phyloP scores from a whole-genome alignment of 129 eudicot genomes.

The Ambrosia trifida region DNA sequence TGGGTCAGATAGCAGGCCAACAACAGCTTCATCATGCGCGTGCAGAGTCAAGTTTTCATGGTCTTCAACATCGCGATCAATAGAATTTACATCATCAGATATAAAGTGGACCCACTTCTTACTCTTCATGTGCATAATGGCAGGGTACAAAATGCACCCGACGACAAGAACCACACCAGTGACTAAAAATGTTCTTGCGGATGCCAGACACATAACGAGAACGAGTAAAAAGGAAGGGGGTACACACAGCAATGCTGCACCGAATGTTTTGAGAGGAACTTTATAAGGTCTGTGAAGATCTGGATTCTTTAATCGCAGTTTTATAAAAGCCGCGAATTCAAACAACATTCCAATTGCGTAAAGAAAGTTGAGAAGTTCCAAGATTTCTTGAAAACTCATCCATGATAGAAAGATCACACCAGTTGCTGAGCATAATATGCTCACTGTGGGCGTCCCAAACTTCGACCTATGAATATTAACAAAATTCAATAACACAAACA shows the following conservation, averaged over 20 bases:
- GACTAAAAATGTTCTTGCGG: constrained; percentile 56
- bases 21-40: constrained; percentile 49
- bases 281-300: constrained; percentile 85
- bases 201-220: constrained; percentile 82
- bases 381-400: constrained; percentile 92
- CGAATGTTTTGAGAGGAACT: constrained; percentile 69
- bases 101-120: constrained; percentile 48
- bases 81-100: constrained; percentile 23
- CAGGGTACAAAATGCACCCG: constrained; percentile 58
- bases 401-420: constrained; percentile 91
- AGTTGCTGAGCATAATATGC: constrained; percentile 86
- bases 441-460: constrained; percentile 77
- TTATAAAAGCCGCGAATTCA: constrained; percentile 85
- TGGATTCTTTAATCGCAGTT: constrained; percentile 67
- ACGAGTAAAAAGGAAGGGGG: constrained; percentile 75
- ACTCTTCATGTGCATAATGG: constrained; percentile 40
- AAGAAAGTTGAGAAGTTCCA: constrained; percentile 86
- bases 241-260: constrained; percentile 67
- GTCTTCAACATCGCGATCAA: constrained; percentile 47
- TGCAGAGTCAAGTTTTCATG: constrained; percentile 23
- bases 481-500: neutral
- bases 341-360: constrained; percentile 82
- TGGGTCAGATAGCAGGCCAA: constrained; percentile 49
- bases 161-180: constrained; percentile 51
- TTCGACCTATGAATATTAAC: constrained; percentile 59